phyloP scores from a whole-genome alignment of 129 eudicot species.

The Lonicera japonica region DNA sequence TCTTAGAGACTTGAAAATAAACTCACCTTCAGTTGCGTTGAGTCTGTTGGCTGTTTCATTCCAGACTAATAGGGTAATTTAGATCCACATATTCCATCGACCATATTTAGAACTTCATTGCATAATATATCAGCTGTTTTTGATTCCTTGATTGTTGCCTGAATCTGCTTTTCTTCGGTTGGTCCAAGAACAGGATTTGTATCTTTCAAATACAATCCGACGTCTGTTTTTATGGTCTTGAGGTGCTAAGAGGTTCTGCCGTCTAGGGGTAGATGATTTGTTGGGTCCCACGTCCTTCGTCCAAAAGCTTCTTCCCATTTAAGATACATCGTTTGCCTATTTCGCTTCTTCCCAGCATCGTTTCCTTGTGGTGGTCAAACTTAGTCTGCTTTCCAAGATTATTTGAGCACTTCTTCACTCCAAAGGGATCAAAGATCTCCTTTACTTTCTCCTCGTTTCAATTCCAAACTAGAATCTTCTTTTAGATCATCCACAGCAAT shows the following conservation, averaged over 20 bases:
- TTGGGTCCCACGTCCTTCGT: constrained; percentile 69
- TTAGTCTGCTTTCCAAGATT: constrained; percentile 70
- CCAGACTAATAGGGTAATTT: constrained; percentile 50
- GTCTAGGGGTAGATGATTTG: constrained; percentile 72
- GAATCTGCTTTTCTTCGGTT: constrained; percentile 60
- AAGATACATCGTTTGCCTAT: constrained; percentile 86
- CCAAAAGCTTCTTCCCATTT: constrained; percentile 86
- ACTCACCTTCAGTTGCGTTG: constrained; percentile 52
- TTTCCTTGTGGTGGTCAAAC: constrained; percentile 86
- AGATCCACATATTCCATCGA: constrained; percentile 58
- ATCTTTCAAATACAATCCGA: constrained; percentile 63
- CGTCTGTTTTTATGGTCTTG: constrained; percentile 51
- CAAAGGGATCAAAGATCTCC: too few species aligned
- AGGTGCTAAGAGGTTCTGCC: constrained; percentile 62
- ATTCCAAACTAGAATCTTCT: constrained; percentile 46
- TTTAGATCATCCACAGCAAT: constrained; percentile 32
- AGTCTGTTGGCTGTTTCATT: constrained; percentile 52
- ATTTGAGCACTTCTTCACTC: constrained; percentile 65
- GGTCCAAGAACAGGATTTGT: constrained; percentile 23
- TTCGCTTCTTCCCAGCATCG: constrained; percentile 88
- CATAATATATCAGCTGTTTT: constrained; percentile 46
- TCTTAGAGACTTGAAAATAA: constrained; percentile 30
- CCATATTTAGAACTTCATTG: too few species aligned
- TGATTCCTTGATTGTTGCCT: constrained; percentile 40
- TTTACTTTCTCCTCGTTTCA: constrained; percentile 60